Evolutionary conservation across 495 filamentous ascomycete genomes (phyloP).

Genomic region (Apodospora peruviana): DNA sequence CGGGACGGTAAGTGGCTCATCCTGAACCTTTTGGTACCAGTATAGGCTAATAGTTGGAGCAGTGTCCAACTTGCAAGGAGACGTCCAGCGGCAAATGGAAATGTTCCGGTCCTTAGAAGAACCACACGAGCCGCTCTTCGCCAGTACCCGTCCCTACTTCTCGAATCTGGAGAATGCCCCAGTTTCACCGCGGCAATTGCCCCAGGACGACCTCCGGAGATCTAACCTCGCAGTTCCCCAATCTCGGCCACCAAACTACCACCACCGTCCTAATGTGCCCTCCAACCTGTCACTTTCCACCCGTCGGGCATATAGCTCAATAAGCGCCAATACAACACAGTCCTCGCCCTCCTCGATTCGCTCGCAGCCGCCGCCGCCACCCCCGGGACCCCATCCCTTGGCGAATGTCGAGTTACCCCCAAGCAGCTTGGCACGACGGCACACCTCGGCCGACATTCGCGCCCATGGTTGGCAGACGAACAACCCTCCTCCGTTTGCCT

Average conservation of each 20-base stretch:
- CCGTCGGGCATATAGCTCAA: conserved; percentile 74
- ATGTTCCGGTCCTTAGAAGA: conserved; percentile 63
- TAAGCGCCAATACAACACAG: conserved; percentile 55
- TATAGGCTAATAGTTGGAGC: conserved; percentile 27
- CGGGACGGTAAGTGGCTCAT: conserved; percentile 51
- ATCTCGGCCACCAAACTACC: conserved; percentile 41
- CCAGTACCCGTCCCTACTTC: conserved; percentile 72
- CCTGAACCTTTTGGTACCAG: conserved; percentile 8
- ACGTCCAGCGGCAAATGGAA: conserved; percentile 81
- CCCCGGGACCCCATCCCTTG: conserved; percentile 69
- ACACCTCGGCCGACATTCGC: conserved; percentile 95
- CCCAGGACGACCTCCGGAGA: conserved; percentile 79
- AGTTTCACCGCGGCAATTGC: conserved; percentile 84
- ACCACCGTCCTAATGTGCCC: conserved; percentile 74
- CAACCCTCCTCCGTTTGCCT: conserved; percentile 64
- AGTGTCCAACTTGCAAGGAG: conserved; percentile 78
- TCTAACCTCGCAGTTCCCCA: conserved; percentile 49
- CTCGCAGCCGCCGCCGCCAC: conserved; percentile 61
- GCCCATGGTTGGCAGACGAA: conserved; percentile 77
- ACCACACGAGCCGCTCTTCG: conserved; percentile 67
- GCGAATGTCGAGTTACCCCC: conserved; percentile 70
- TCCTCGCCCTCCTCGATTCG: conserved; percentile 69
- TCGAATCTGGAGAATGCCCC: conserved; percentile 73
- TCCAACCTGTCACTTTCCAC: conserved; percentile 73
- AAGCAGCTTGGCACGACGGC: conserved; percentile 71